phyloP scores from a whole-genome alignment of 73 alveolate species.

The Paramecium caudatum region DNA sequence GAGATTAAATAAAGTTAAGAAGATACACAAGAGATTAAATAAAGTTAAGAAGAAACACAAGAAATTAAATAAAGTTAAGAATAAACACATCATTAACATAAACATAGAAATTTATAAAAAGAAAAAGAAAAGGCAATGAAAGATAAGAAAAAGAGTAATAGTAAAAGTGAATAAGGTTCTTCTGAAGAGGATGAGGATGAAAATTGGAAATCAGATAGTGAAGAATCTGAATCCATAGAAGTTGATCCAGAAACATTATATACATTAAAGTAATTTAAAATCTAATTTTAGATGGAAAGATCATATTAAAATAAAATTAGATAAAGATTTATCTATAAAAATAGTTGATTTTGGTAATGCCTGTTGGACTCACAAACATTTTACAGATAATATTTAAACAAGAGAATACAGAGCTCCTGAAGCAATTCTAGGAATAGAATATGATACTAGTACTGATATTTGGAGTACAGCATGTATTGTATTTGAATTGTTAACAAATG shows the following conservation, averaged over 20 bases:
- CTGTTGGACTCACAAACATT: constrained; percentile 83
- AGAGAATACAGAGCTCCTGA: constrained; percentile 95
- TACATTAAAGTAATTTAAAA: constrained; percentile 48
- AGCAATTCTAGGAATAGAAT: constrained; percentile 86
- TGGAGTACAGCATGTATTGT: constrained; percentile 92
- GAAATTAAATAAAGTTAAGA: neutral
- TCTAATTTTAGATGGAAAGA: constrained; percentile 69
- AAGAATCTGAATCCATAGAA: constrained; percentile 5
- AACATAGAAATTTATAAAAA: constrained; percentile 21
- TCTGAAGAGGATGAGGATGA: constrained; percentile 28
- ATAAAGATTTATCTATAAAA: constrained; percentile 73
- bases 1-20: too few relatives aligned
- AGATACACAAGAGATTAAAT: too few relatives aligned
- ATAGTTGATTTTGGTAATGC: constrained; percentile 88
- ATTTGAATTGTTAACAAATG: constrained; percentile 90
- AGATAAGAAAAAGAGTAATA: constrained; percentile 34
- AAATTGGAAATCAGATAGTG: constrained; percentile 61
- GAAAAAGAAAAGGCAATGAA: constrained; percentile 44
- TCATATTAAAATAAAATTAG: constrained; percentile 65
- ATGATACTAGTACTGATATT: constrained; percentile 85
- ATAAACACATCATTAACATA: constrained; percentile 16
- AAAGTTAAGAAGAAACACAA: neutral
- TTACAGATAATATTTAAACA: constrained; percentile 82
- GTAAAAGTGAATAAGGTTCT: neutral
- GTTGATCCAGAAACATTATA: constrained; percentile 70